phyloP scores from a whole-genome alignment of 768 basidiomycete genomes.

The Russula abietina region DNA sequence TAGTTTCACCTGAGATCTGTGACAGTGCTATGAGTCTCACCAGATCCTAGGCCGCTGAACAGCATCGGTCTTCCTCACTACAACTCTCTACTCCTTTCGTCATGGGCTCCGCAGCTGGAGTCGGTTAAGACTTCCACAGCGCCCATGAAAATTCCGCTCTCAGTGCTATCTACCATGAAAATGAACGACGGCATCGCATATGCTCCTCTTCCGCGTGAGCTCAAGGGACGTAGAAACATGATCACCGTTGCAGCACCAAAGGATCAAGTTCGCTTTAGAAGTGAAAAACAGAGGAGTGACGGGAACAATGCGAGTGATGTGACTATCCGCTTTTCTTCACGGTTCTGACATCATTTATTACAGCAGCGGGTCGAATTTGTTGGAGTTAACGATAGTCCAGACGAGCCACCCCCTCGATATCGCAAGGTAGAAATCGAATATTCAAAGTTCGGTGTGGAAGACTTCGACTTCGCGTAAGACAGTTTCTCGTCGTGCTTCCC shows the following conservation, averaged over 20 bases:
- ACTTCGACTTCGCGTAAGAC: constrained; percentile 92
- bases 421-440: constrained; percentile 96
- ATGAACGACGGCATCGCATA: constrained; percentile 87
- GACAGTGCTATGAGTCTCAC: neutral
- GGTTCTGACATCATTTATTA: neutral
- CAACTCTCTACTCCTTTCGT: constrained; percentile 64
- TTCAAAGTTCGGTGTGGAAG: constrained; percentile 96
- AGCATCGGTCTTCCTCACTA: constrained; percentile 87
- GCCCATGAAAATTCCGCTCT: constrained; percentile 70
- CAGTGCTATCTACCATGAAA: constrained; percentile 73
- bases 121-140: constrained; percentile 52
- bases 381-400: constrained; percentile 46
- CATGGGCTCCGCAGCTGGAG: constrained; percentile 51
- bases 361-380: constrained; percentile 50
- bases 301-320: constrained; percentile 34
- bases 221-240: constrained; percentile 79
- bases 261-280: constrained; percentile 71
- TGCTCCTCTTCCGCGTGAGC: constrained; percentile 79
- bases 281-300: constrained; percentile 58
- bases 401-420: constrained; percentile 72
- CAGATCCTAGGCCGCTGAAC: constrained; percentile 68
- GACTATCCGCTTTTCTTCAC: neutral
- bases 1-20: constrained; percentile 28
- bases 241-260: constrained; percentile 48
- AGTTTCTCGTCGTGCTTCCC: neutral